Conservation (phyloP, 140 eudicot genomes). For the Stevia rebaudiana region DNA sequence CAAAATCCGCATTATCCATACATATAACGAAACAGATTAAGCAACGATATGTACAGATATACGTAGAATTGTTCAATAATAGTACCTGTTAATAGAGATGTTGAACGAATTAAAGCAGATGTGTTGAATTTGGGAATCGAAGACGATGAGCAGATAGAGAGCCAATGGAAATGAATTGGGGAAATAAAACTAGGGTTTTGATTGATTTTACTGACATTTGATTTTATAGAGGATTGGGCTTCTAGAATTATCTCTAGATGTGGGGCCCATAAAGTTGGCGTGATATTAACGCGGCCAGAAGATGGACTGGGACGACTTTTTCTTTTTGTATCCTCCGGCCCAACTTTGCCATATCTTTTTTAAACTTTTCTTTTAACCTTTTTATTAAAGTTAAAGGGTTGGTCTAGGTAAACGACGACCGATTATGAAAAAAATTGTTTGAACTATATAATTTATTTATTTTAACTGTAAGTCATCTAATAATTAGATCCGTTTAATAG, state of each 20-base stretch:
- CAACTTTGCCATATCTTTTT: background rate
- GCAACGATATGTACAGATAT: no score
- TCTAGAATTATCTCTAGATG: conserved; percentile 25
- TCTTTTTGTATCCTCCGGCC: conserved; percentile 3
- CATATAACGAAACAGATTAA: background rate
- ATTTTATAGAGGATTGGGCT: conserved; percentile 21
- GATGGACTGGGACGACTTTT: conserved; percentile 18
- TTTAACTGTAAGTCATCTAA: no score
- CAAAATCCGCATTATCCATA: background rate
- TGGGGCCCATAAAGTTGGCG: conserved; percentile 28
- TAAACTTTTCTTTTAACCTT: background rate
- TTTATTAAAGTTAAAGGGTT: no score
- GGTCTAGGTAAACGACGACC: no score
- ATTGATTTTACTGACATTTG: background rate
- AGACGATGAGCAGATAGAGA: conserved; percentile 5
- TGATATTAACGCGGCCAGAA: conserved; percentile 25
- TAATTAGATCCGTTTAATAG: no score
- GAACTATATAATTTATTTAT: no score
- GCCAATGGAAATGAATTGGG: conserved; percentile 14
- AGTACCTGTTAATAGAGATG: conserved; percentile 15
- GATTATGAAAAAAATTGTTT: no score
- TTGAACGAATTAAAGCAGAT: background rate
- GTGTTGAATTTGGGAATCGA: background rate
- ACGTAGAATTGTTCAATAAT: background rate
- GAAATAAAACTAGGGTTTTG: conserved; percentile 27